Evolutionary conservation across 208 protist genomes (phyloP), one percentile per base, ranked within the genome.

Genomic region (Histomonas meleagridis): DNA sequence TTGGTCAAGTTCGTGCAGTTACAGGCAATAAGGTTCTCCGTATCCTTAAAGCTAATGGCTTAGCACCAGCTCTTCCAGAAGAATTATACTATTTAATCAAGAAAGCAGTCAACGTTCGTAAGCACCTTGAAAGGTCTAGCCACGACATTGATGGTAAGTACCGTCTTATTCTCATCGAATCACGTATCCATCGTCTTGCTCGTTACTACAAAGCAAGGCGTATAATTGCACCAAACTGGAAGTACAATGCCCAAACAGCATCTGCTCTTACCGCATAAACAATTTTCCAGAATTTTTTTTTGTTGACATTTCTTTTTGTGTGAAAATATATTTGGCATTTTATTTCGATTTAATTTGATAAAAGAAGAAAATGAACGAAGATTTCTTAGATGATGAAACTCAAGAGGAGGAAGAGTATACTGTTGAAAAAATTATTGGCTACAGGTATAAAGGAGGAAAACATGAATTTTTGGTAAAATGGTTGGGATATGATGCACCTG

Each of bases 11-110:
- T 93, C 97, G 98, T 93, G 96, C 96, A 92, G 95, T 99, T 92
- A 99, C 99, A 70, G 98, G 98, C 79, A 96, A 94, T 93, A 99
- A 99, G 96, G 98, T 99, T 92, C 95, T 99, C 81, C 97, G 98
- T 94, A 99, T 99, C 92, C 97, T 99, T 40, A 99, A 99, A 95
- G 96, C 97, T 93, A 98, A 98, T 92, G 98, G 98, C 92, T 95
- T 99, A 38, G 98, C 98, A 70, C 98, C 99, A 69, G 96, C 98
- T 94, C 97, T 99, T 93, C 99, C 99, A 72, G 99, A 99, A 96
- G 99, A 99, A 94, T 95, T 99, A 43, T 99, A 99, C 97, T 96
- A 95, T 96, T 96, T 99, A 23, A 98, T 99, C 94, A 98, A 99
- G 96, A 99, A 99, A 93, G 98, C 99, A 79, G 98, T 99, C 55